Percentiles rank a stretch among this genome's conserved stretches.
These are phyloP conservation scores for Carallia pectinifolia DNA, from an alignment of 345 rosid species.

Conservation along the genomic window DNA sequence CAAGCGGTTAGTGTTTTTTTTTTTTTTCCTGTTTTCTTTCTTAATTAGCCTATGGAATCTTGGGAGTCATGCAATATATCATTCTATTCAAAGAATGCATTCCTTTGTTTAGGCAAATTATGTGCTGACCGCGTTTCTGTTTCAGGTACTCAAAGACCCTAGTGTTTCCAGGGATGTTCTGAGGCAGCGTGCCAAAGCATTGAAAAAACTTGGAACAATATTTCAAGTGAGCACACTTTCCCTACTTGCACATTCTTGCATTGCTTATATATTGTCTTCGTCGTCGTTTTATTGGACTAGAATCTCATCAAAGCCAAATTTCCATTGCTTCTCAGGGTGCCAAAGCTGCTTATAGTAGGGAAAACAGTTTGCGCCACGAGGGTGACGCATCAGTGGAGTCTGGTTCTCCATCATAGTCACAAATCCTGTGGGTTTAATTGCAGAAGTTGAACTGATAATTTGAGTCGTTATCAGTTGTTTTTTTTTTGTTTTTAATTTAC, in stretches of 20 bases:
- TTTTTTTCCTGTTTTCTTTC: background rate
- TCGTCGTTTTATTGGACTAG: background rate
- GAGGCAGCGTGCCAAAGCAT: slow-evolving; percentile 54
- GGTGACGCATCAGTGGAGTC: slow-evolving; percentile 8
- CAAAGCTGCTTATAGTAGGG: slow-evolving; percentile 69
- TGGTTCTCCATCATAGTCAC: slow-evolving; percentile 34
- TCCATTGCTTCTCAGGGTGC: slow-evolving; percentile 58
- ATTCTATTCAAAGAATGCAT: background rate
- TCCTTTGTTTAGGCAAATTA: background rate
- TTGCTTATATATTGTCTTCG: background rate
- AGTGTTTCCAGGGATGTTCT: slow-evolving; percentile 65
- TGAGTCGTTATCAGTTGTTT: background rate
- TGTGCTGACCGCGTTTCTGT: slow-evolving; percentile 9
- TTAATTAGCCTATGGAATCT: background rate
- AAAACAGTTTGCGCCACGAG: slow-evolving; percentile 76
- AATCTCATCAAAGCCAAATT: background rate
- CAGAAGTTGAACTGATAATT: background rate
- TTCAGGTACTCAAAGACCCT: slow-evolving; percentile 87
- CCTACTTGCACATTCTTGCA: background rate
- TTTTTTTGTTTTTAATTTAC: background rate
- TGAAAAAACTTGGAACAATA: slow-evolving; percentile 82
- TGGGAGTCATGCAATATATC: background rate
- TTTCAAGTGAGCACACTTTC: slow-evolving; percentile 26
- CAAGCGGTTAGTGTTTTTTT: slow-evolving; percentile 50
- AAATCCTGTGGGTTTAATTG: background rate